A percentile compares a stretch with the other conserved stretches of the same genome.
Conservation (phyloP, 495 filamentous ascomycete species). For the Xanthoparmelia taractica region DNA sequence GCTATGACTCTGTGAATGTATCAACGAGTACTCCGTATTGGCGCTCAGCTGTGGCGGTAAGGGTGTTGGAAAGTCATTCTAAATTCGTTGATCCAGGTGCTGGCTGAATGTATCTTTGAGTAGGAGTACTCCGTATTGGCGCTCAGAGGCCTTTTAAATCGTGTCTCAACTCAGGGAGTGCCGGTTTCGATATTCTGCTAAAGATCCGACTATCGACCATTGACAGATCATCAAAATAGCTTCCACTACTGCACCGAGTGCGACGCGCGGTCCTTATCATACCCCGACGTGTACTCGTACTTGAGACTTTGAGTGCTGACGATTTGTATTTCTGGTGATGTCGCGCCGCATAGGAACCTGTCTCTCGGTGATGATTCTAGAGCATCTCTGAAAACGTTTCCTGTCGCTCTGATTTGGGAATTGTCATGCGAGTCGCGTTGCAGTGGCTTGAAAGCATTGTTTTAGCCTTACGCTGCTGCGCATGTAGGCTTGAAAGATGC, state of each 20-base stretch:
- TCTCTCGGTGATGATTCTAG: neutral
- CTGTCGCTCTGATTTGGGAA: neutral
- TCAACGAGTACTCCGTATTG: too few relatives aligned
- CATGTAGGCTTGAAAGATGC: neutral
- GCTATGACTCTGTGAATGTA: too few relatives aligned
- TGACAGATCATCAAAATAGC: neutral
- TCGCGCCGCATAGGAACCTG: neutral
- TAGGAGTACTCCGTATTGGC: neutral
- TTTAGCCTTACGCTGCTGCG: neutral
- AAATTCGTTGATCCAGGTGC: neutral
- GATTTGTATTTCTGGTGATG: neutral
- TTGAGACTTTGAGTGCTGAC: too few relatives aligned
- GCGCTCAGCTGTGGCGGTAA: too few relatives aligned
- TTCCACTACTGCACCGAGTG: neutral
- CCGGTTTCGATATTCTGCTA: neutral
- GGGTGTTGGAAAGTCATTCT: neutral
- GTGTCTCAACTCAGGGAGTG: neutral
- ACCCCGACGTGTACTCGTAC: neutral
- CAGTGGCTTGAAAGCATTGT: neutral
- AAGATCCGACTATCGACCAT: neutral
- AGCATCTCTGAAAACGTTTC: neutral
- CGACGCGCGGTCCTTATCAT: neutral
- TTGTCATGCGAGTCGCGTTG: neutral
- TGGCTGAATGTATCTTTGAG: too few relatives aligned
- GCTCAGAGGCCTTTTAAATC: neutral